A percentile compares a stretch with the other conserved stretches of the same genome.
Conservation (phyloP, 495 filamentous ascomycete genomes). For the Talaromyces thailandensis region DNA sequence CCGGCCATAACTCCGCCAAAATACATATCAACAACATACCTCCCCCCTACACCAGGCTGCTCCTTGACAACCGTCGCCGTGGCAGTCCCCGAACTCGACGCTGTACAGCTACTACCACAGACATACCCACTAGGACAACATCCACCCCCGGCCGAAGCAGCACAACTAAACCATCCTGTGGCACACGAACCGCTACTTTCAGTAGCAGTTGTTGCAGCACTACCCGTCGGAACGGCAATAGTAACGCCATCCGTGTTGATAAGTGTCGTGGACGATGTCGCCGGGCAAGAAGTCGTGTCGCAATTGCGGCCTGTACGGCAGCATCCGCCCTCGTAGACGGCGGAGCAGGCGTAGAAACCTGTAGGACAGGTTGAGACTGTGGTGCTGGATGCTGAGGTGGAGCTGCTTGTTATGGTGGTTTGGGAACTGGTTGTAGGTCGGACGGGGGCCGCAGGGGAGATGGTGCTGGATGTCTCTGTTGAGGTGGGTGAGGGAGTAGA, state of each 20-base stretch:
- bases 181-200: conserved; percentile 43
- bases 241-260: conserved; percentile 56
- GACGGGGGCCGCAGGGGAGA: conserved; percentile 32
- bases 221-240: conserved; percentile 51
- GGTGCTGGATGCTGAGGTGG: conserved; percentile 22
- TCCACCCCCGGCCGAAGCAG: conserved; percentile 52
- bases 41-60: conserved; percentile 19
- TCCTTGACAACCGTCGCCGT: conserved; percentile 52
- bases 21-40: not conserved
- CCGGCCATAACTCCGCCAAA: not conserved
- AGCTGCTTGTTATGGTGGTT: conserved; percentile 23
- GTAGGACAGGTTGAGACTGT: conserved; percentile 52
- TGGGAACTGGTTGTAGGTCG: conserved; percentile 38
- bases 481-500: conserved; percentile 12
- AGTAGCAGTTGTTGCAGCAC: conserved; percentile 22
- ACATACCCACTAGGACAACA: conserved; percentile 71
- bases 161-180: conserved; percentile 69
- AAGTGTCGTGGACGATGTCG: conserved; percentile 47
- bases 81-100: conserved; percentile 33
- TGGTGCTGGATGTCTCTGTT: conserved; percentile 19
- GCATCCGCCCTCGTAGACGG: conserved; percentile 61
- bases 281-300: conserved; percentile 60
- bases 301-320: conserved; percentile 80
- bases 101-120: conserved; percentile 68
- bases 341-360: conserved; percentile 66